Conservation (phyloP, 345 rosid genomes). For the Populus alba region DNA sequence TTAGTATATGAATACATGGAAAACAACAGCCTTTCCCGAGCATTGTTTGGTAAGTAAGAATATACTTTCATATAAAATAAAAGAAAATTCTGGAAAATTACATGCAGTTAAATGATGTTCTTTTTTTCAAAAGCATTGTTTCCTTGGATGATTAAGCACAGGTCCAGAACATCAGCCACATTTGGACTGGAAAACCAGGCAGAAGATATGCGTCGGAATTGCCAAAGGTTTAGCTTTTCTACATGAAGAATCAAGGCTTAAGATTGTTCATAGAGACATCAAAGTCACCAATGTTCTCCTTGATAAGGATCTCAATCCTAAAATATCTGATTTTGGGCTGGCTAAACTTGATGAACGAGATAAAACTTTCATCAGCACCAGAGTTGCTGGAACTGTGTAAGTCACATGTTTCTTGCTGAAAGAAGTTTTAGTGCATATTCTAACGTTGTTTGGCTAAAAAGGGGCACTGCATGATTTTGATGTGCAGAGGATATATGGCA, state of each 20-base stretch:
- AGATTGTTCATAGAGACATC: slow-evolving; percentile 22
- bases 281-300: slow-evolving; percentile 16
- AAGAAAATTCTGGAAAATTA: neutral
- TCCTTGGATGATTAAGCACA: neutral
- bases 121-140: neutral
- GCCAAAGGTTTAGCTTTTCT: slow-evolving; percentile 19
- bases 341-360: slow-evolving; percentile 14
- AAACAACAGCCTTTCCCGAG: slow-evolving; percentile 15
- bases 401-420: neutral
- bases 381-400: slow-evolving; percentile 22
- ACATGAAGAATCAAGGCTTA: slow-evolving; percentile 10
- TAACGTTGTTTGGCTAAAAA: neutral
- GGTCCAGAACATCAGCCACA: neutral
- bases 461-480: neutral
- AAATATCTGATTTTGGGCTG: slow-evolving; percentile 21
- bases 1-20: slow-evolving; percentile 20
- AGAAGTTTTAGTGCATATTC: neutral
- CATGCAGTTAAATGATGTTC: neutral
- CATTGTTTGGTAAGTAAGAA: slow-evolving; percentile 8
- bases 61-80: neutral
- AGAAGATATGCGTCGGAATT: slow-evolving; percentile 17
- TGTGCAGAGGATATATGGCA: slow-evolving; percentile 26
- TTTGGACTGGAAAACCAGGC: slow-evolving; percentile 14
- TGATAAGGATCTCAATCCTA: slow-evolving; percentile 13
- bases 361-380: slow-evolving; percentile 19